Base-by-base conservation (phyloP, 2,329 filamentous ascomycete genomes). In the Penicillium expansum region DNA sequence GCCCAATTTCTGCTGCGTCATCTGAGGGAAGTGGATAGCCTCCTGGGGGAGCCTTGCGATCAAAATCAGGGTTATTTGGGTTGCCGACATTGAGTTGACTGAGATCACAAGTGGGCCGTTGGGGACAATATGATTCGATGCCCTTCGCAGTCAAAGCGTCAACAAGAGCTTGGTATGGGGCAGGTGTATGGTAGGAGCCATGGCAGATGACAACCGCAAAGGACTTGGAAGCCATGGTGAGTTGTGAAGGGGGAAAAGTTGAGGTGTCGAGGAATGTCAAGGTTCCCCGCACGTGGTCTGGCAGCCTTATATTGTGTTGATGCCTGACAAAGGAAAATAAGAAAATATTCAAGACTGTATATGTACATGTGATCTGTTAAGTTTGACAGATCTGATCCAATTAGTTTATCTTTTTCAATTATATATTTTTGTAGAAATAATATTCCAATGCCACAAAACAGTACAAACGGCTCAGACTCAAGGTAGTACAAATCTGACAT, bases 51-150 rank as follows among this genome's bases (percentile, higher is more conserved):
- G 67, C 67, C 16, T 49, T 63, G 9, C 61, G 64, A 48, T 58
- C 41, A 8, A 62, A 62, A 29, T 62, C 68, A 8, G 29, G 68
- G 49, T 58, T 49, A 42, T 42, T 41, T 64, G 80, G 83, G 66
- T 89, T 84, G 0, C 86, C 86, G 4, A 81, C 81, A 59, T 81
- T 82, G 14, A 89, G 79, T 9, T 72, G 74, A 18, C 86, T 84
- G 13, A 94, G 63, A 50, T 75, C 71, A 10, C 69, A 60, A 3
- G 69, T 72, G 1, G 71, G 68, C 7, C 71, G 63, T 35, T 74
- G 71, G 16, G 72, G 71, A 20, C 71, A 75, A 58, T 71, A 67
- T 1, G 69, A 55, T 29, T 72, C 68, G 13, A 73, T 69, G 0
- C 67, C 65, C 2, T 56, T 58, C 2, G 57, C 48, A 42, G 55